These are phyloP conservation scores for Pichia membranifaciens DNA, from an alignment of 805 yeast genomes.

Conservation along the genomic window DNA sequence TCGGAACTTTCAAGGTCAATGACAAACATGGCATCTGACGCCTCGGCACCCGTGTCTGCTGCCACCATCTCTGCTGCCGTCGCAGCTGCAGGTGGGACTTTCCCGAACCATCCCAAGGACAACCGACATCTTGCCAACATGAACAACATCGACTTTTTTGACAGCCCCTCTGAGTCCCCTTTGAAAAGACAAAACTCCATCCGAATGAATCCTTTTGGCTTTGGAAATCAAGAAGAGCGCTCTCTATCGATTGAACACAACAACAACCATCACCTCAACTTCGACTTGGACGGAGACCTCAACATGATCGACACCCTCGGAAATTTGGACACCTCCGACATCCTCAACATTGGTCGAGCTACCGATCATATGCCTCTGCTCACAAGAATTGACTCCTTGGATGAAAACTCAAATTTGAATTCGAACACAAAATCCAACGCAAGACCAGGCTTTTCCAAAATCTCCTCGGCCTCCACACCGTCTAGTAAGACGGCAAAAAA, in stretches of 20 bases:
- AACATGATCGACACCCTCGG: slow-evolving; percentile 21
- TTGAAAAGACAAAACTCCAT: slow-evolving; percentile 6
- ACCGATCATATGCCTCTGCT: neutral
- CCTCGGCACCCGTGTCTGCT: neutral
- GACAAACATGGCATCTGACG: neutral
- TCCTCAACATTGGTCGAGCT: neutral
- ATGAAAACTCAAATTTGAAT: neutral
- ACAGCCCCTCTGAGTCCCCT: slow-evolving; percentile 24
- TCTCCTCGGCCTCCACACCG: neutral
- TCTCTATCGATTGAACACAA: slow-evolving; percentile 10
- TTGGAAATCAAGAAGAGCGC: slow-evolving; percentile 11
- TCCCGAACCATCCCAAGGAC: too few species aligned
- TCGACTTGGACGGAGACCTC: slow-evolving; percentile 28
- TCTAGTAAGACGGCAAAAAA: slow-evolving; percentile 13
- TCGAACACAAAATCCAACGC: neutral
- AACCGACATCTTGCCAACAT: too few species aligned
- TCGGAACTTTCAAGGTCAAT: neutral
- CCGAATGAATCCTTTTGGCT: slow-evolving; percentile 12
- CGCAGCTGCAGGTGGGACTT: slow-evolving; percentile 3
- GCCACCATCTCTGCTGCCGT: slow-evolving; percentile 7
- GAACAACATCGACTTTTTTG: slow-evolving; percentile 11
- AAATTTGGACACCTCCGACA: too few species aligned
- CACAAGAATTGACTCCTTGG: neutral
- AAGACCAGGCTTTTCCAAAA: neutral
- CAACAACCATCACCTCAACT: slow-evolving; percentile 16